phyloP scores from a whole-genome alignment of 139 green algal genomes.

The Closterium sp. region DNA sequence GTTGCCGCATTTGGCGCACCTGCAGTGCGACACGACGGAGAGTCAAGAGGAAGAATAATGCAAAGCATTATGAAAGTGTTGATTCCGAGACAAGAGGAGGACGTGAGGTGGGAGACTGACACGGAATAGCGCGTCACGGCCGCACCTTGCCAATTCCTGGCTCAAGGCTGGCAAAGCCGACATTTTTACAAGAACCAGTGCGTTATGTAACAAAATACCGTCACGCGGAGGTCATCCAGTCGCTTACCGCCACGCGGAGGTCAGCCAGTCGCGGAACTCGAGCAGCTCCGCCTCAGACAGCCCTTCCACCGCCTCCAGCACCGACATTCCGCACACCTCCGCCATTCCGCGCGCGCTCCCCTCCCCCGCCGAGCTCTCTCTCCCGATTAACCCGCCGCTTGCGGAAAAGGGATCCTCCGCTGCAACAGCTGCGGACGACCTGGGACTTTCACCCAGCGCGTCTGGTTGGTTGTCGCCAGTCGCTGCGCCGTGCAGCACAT shows the following conservation, averaged over 20 bases:
- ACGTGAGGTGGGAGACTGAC: not conserved
- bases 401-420: not conserved
- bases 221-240: not conserved
- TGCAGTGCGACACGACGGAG: not conserved
- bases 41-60: not conserved
- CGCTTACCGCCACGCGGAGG: not conserved
- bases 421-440: not conserved
- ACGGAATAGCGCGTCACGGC: not conserved
- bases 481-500: not conserved
- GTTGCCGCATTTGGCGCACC: not conserved
- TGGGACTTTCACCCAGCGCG: not conserved
- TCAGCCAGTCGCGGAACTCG: not conserved
- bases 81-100: too few relatives aligned
- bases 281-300: not conserved
- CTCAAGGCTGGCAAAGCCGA: too few relatives aligned
- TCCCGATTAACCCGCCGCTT: not conserved
- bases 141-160: not conserved
- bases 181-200: too few relatives aligned
- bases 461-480: not conserved
- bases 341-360: not conserved
- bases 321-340: not conserved
- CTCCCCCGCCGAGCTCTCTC: not conserved
- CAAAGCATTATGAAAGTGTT: too few relatives aligned
- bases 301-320: not conserved
- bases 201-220: not conserved